Evolutionary conservation across 2,329 filamentous ascomycete genomes (phyloP), one percentile per base, ranked within the genome.

Genomic region (Thelonectria rubi): DNA sequence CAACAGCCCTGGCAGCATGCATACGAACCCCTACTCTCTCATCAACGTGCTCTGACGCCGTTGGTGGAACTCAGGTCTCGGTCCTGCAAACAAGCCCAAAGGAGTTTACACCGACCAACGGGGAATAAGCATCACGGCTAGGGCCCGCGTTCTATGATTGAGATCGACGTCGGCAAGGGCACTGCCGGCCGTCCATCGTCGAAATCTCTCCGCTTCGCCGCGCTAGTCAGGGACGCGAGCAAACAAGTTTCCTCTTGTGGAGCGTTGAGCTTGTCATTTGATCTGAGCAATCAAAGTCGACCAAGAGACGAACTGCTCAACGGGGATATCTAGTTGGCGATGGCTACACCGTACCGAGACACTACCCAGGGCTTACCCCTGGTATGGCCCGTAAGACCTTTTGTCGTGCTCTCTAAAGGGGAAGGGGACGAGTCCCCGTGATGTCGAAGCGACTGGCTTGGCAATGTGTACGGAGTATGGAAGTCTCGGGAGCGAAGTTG

Each of bases 161-260:
- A 60, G 69, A 71, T 71, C 69, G 67, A 51, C 69, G 43, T 42
- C 53, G 65, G 60, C 52, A 63, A 47, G 66, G 40, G 53, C 55
- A 43, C 52, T 53, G 52, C 62, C 60, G 55, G 34, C 20, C 37
- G 21, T 26, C 18, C 60, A 68, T 30, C 45, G n/a, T 39, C 37
- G 17, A 53, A 20, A 58, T 63, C 57, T 50, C 48, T 54, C 49
- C 45, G 45, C 60, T 58, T 68, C 45, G 6, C 21, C 5, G 21
- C 45, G 50, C 50, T 47, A 43, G 20, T 45, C 42, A 14, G 42
- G 47, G 46, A 3, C 42, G 50, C 42, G 52, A 39, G 32, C 54
- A 37, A 42, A 48, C 53, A 55, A 37, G 51, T 34, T 42, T 32
- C 26, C 18, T 34, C 21, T 15, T 26, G 15, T 21, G 15, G 20